phyloP scores from a whole-genome alignment of 1,284 basidiomycete species.

The Lentinula novae-zelandiae region DNA sequence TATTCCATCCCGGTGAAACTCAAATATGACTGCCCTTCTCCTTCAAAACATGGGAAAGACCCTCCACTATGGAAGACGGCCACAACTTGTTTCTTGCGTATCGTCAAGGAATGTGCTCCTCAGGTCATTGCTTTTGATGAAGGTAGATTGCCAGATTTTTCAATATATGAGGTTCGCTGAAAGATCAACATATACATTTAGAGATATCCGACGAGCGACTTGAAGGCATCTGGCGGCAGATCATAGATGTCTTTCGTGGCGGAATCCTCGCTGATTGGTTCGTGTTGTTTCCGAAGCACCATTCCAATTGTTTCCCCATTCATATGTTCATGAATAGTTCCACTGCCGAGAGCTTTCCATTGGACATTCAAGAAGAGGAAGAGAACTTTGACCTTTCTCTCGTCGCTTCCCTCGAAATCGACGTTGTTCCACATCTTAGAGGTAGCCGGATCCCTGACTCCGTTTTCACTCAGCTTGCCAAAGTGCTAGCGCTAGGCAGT shows the following conservation, averaged over 20 bases:
- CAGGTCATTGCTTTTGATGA: constrained; percentile 43
- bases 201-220: constrained; percentile 58
- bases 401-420: constrained; percentile 74
- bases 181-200: constrained; percentile 20
- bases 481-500: constrained; percentile 75
- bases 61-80: constrained; percentile 91
- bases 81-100: constrained; percentile 63
- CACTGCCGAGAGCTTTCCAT: constrained; percentile 46
- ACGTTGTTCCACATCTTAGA: constrained; percentile 77
- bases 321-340: constrained; percentile 34
- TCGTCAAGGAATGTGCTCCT: constrained; percentile 61
- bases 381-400: constrained; percentile 87
- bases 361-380: constrained; percentile 71
- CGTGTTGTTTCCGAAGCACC: constrained; percentile 21
- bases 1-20: constrained; percentile 89
- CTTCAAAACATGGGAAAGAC: constrained; percentile 84
- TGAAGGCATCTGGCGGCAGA: constrained; percentile 81
- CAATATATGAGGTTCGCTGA: constrained; percentile 3
- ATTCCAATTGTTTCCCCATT: constrained; percentile 1
- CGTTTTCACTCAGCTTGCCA: constrained; percentile 68
- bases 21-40: constrained; percentile 89
- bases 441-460: constrained; percentile 67
- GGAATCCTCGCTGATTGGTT: constrained; percentile 86
- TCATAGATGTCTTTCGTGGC: constrained; percentile 82
- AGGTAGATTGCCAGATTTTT: constrained; percentile 27